Evolutionary conservation across 108 stramenopile genomes (phyloP).

Genomic region (Mediolabrus comicus): DNA sequence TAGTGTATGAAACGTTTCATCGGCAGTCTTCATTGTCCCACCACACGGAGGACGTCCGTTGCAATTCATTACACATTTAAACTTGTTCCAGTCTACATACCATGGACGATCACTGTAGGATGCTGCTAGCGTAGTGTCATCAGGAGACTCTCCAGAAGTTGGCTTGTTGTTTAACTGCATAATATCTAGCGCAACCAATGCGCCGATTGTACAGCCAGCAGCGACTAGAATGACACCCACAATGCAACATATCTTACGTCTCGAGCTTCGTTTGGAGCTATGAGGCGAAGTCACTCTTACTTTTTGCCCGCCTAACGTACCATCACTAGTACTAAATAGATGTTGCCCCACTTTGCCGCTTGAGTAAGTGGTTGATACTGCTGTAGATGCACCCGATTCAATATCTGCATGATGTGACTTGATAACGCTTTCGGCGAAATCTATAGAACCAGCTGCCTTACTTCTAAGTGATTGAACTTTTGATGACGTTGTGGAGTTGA

Average conservation of each 20-base stretch:
- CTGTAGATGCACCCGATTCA: neutral
- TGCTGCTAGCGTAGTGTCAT: neutral
- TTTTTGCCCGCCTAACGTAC: neutral
- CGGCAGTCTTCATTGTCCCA: neutral
- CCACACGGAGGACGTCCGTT: slow-evolving; percentile 8
- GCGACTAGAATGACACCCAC: neutral
- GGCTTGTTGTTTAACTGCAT: neutral
- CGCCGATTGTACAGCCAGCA: neutral
- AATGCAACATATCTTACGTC: neutral
- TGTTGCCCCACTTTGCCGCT: neutral
- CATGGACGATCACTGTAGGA: neutral
- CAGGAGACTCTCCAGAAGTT: neutral
- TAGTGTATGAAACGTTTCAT: slow-evolving; percentile 8
- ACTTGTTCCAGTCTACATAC: neutral
- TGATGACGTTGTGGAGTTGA: neutral
- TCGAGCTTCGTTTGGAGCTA: neutral
- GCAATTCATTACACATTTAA: neutral
- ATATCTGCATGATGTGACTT: neutral
- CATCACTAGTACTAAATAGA: neutral
- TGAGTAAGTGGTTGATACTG: neutral
- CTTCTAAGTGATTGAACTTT: neutral
- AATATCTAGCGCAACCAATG: neutral
- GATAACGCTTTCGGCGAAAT: neutral
- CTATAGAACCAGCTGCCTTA: neutral
- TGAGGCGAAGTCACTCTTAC: neutral